phyloP scores from a whole-genome alignment of 805 yeast genomes.

The Lipomyces anomalus region DNA sequence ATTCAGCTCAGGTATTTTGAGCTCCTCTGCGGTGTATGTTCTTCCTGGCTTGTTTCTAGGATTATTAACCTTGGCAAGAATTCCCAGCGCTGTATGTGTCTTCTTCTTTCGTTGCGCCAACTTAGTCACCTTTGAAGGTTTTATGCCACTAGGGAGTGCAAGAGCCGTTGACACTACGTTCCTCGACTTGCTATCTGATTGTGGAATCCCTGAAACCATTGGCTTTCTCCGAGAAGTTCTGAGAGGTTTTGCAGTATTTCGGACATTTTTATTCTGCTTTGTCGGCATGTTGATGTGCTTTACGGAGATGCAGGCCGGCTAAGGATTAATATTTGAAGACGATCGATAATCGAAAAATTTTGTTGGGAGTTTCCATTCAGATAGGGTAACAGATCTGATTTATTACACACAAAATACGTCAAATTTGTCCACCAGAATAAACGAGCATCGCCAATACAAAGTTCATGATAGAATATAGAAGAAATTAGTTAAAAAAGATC shows the following conservation, averaged over 20 bases:
- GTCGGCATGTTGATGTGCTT: too few relatives aligned
- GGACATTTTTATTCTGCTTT: too few relatives aligned
- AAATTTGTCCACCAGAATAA: too few relatives aligned
- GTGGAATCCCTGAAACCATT: neutral
- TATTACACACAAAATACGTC: too few relatives aligned
- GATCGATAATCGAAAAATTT: too few relatives aligned
- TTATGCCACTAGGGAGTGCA: neutral
- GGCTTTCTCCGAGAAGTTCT: neutral
- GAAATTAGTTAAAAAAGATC: too few relatives aligned
- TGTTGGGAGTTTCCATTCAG: too few relatives aligned
- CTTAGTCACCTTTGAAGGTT: neutral
- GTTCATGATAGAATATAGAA: too few relatives aligned
- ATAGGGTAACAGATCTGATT: too few relatives aligned
- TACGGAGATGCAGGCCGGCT: too few relatives aligned
- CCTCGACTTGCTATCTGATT: neutral
- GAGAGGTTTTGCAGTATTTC: neutral
- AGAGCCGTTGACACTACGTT: neutral
- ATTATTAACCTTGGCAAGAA: neutral
- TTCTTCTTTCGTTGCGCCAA: neutral
- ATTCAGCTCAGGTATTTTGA: constrained; percentile 44
- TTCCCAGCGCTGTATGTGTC: neutral
- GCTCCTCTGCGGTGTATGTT: neutral
- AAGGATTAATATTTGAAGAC: too few relatives aligned
- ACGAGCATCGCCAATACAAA: too few relatives aligned
- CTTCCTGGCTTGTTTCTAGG: neutral